Evolutionary conservation across 2,329 filamentous ascomycete genomes (phyloP).

Genomic region (Eutypa lata): DNA sequence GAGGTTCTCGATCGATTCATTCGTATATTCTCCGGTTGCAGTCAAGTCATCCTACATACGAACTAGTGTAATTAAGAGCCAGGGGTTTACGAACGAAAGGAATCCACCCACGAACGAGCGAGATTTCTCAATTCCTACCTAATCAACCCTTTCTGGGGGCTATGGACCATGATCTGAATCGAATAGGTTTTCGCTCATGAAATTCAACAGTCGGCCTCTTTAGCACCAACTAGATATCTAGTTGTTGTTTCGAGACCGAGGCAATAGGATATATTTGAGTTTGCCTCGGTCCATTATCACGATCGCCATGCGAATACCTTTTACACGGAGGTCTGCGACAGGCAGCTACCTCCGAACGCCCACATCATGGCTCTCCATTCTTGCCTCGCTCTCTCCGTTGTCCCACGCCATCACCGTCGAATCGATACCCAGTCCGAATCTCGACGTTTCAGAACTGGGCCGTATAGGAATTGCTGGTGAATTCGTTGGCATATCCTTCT

Average conservation of each 20-base stretch:
- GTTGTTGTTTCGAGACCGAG: slow-evolving; percentile 16
- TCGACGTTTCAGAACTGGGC: slow-evolving; percentile 77
- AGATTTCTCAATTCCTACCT: neutral
- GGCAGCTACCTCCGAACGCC: slow-evolving; percentile 23
- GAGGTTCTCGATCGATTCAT: neutral
- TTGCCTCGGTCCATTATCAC: slow-evolving; percentile 22
- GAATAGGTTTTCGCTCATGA: neutral
- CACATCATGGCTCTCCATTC: slow-evolving; percentile 33
- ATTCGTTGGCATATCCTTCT: slow-evolving; percentile 88
- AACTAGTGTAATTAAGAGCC: neutral
- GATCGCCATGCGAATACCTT: slow-evolving; percentile 46
- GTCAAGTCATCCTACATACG: neutral
- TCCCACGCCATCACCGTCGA: slow-evolving; percentile 56
- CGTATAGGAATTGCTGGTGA: slow-evolving; percentile 83
- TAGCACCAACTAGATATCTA: neutral
- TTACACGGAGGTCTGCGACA: slow-evolving; percentile 39
- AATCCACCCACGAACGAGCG: neutral
- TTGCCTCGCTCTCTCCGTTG: slow-evolving; percentile 40
- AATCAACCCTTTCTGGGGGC: neutral
- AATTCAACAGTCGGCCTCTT: neutral
- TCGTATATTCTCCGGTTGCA: neutral
- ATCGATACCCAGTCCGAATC: slow-evolving; percentile 62
- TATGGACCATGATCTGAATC: neutral
- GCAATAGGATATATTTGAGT: slow-evolving; percentile 12
- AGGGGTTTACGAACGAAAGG: neutral